Conservation (phyloP, 306 rosid species). For the Albizia julibrissin region DNA sequence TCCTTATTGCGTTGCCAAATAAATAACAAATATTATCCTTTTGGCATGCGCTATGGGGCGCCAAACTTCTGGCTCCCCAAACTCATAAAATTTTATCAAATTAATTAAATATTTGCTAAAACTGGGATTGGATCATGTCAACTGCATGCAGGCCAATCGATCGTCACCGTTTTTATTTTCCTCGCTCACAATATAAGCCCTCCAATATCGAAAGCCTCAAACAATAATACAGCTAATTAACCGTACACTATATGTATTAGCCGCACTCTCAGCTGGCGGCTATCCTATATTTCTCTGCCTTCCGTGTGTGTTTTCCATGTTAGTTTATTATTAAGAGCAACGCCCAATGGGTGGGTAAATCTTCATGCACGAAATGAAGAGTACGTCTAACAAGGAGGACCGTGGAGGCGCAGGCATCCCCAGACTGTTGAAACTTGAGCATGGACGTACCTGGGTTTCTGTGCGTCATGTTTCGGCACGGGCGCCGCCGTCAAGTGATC, state of each 20-base stretch:
- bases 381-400: not conserved
- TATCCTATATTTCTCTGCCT: not conserved
- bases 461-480: not conserved
- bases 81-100: not conserved
- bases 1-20: not conserved
- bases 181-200: not conserved
- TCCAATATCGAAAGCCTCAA: not conserved
- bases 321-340: not conserved
- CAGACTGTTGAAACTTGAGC: not conserved
- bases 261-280: not conserved
- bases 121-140: not conserved
- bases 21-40: not conserved
- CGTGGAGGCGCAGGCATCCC: not conserved
- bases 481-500: conserved; percentile 30
- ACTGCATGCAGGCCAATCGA: not conserved
- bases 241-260: not conserved
- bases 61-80: not conserved
- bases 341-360: not conserved
- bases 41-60: not conserved
- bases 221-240: not conserved
- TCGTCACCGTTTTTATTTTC: not conserved
- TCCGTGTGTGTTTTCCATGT: not conserved
- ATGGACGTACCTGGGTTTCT: not conserved
- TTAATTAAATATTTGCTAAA: not conserved
- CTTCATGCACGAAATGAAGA: not conserved